Conservation (phyloP, 345 rosid genomes). For the Dimocarpus longan region DNA sequence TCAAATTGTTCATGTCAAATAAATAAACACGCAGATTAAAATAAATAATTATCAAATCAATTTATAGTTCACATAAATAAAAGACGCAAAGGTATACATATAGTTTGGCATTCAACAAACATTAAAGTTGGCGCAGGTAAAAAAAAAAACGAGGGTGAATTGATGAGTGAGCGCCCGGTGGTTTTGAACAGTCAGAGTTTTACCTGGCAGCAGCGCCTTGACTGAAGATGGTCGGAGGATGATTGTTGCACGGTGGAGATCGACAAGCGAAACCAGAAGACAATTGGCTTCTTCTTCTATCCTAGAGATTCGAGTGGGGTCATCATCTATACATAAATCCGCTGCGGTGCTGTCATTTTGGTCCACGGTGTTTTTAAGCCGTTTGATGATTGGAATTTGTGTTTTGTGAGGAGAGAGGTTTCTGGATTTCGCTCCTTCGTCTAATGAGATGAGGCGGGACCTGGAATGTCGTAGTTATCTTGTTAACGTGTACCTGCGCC, state of each 20-base stretch:
- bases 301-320: background rate
- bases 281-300: background rate
- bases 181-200: background rate
- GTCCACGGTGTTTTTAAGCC: background rate
- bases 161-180: background rate
- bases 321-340: background rate
- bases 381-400: background rate
- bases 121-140: background rate
- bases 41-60: background rate
- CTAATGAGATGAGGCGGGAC: background rate
- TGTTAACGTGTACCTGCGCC: background rate
- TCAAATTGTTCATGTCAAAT: background rate
- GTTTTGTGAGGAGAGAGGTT: background rate
- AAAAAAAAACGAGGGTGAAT: background rate
- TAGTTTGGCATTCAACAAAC: background rate
- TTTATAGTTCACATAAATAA: background rate
- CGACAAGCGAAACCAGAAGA: background rate
- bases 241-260: constrained; percentile 7
- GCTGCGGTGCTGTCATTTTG: background rate
- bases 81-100: background rate
- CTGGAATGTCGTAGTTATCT: background rate
- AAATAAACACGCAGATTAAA: background rate
- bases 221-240: constrained; percentile 11
- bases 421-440: background rate
- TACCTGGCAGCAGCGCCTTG: constrained; percentile 7